Evolutionary conservation across 495 filamentous ascomycete species (phyloP), one percentile per base, ranked within the genome.

Genomic region (Penicillium paradoxum): DNA sequence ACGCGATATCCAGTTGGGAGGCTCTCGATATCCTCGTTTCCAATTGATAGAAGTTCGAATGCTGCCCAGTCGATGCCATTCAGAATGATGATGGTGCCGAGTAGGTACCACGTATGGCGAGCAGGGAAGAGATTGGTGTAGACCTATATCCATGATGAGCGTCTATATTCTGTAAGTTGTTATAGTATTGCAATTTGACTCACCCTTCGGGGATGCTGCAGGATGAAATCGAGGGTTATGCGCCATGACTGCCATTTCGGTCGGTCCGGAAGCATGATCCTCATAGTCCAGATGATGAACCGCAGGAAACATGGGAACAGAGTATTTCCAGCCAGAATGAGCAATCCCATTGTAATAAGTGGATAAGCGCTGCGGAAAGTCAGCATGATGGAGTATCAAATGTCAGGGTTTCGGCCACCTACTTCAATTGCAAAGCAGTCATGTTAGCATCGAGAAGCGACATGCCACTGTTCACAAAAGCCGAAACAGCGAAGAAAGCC

Each of bases 391-490:
- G 1, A 18, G 11, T 17, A 22, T 17, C 21, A 1, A 45, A 41
- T n/a, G 7, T 17, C 1, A 14, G 11, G 11, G 18, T 18, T 13
- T 18, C 48, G 9, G 9, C 0, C 32, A 54, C 59, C 18, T 59
- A 73, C 70, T 59, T 64, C 22, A 69, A 65, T 36, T 76, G 72
- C 17, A 76, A 58, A 21, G 71, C 71, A 42, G 64, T 78, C 84
- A 95, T 90, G 56, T 95, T 95, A 17, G 79, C 74, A 66, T 95
- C 90, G 37, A 96, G 67, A 29, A 96, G 79, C 17, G 82, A 83
- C 90, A 96, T 91, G 18, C 90, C 90, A 18, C 80, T 86, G 62
- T 95, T 96, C 57, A 88, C 91, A 67, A 96, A 96, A 3, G 88
- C 90, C 44, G 85, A 89, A 1, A 73, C 64, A 14, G 72, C 73